Evolutionary conservation across 2,329 filamentous ascomycete species (phyloP), one percentile per base, ranked within the genome.

Genomic region (Penicillium sp.): DNA sequence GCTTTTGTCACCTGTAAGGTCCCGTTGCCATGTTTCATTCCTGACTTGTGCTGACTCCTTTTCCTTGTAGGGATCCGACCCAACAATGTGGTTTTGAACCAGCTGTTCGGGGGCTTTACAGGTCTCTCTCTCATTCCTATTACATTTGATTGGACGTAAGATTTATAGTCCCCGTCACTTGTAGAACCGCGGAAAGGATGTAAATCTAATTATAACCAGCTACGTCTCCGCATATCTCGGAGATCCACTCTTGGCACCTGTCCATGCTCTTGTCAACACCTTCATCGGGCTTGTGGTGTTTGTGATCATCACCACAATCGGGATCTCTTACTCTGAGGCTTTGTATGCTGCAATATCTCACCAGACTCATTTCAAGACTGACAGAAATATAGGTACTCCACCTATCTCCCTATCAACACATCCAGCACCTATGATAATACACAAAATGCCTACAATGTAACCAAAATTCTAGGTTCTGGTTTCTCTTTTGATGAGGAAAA

Each of bases 61-160:
- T 33, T 23, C 3, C 6, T 19, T 43, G 19, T n/a, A 65, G 59
- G 65, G 65, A 80, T 89, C 43, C 82, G 81, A 0, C 88, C 88
- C 1, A 79, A 89, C 51, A 89, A 84, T 58, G 78, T 84, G 8
- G 46, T 64, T 27, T 19, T 65, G 10, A 64, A 65, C 19, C 61
- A 65, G 38, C 29, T 91, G 1, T 91, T 91, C 64, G 89, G 89
- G 2, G 87, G 86, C 1, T 80, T 79, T 49, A 88, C 85, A 0
- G 89, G 89, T 0, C 62, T 91, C 4, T 89, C 86, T 0, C 68
- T 91, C 29, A 75, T 91, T 7, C 88, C 89, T 1, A 84, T 91
- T 33, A 90, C 88, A 0, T 65, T 69, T 43, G 65, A 69, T 40
- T 69, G 66, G 66, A 66, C 65, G 56, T 67, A 66, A 46, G 69